Conservation (phyloP, 2,329 filamentous ascomycete species). For the Penicillium sp. region DNA sequence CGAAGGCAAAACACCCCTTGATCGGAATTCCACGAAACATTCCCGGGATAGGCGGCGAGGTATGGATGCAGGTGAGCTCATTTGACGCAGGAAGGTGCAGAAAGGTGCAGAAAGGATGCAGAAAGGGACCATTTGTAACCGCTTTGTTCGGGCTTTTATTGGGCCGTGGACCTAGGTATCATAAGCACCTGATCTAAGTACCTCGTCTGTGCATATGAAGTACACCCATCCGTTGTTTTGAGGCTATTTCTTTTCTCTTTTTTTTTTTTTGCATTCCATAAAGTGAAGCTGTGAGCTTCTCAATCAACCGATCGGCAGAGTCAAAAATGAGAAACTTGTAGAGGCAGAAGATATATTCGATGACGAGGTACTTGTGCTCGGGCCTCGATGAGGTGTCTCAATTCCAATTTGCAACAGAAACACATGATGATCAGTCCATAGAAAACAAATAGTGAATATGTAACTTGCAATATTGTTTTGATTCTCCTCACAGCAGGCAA, state of each 20-base stretch:
- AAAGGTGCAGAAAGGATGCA: not conserved
- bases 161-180: not conserved
- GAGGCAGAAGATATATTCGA: not conserved
- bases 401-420: not conserved
- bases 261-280: not conserved
- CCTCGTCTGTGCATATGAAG: not conserved
- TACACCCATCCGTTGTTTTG: not conserved
- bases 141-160: not conserved
- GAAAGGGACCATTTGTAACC: not conserved
- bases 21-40: constrained; percentile 31
- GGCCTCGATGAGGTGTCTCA: constrained; percentile 2
- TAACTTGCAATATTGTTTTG: not conserved
- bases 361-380: constrained; percentile 1
- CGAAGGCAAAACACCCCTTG: constrained; percentile 29
- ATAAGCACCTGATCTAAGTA: not conserved
- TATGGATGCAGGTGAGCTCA: constrained; percentile 14
- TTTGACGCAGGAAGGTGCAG: constrained; percentile 7
- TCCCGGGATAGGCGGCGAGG: constrained; percentile 12
- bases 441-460: not conserved
- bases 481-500: not conserved
- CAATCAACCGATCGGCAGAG: not conserved
- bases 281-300: not conserved
- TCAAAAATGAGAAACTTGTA: not conserved
- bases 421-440: not conserved
- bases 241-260: not conserved